phyloP scores from a whole-genome alignment of 1,284 basidiomycete species.

The Leucoagaricus sp. region DNA sequence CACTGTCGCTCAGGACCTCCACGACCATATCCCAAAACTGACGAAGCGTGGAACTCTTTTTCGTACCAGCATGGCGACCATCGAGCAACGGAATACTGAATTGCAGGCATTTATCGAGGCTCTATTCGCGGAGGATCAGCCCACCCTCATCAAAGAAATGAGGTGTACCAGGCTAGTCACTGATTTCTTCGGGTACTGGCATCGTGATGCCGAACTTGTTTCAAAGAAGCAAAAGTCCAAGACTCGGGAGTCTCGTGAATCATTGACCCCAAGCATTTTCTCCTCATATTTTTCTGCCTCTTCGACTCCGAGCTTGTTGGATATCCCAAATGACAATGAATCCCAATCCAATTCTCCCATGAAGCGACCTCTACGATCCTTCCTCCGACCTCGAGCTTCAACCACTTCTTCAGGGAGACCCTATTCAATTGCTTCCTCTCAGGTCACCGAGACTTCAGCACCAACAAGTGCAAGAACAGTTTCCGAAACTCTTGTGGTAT shows the following conservation, averaged over 20 bases:
- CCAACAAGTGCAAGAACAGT: conserved; percentile 4
- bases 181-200: conserved; percentile 79
- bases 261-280: conserved; percentile 47
- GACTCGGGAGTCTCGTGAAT: conserved; percentile 25
- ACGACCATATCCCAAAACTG: conserved; percentile 63
- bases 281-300: conserved; percentile 56
- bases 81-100: conserved; percentile 62
- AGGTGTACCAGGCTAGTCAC: conserved; percentile 56
- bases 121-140: conserved; percentile 60
- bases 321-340: conserved; percentile 13
- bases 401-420: conserved; percentile 16
- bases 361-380: conserved; percentile 18
- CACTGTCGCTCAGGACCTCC: conserved; percentile 65
- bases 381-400: conserved; percentile 11
- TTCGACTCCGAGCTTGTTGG: conserved; percentile 31
- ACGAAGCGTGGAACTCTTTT: conserved; percentile 73
- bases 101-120: conserved; percentile 57
- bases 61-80: conserved; percentile 63
- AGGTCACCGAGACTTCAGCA: conserved; percentile 19
- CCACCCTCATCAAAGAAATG: conserved; percentile 65
- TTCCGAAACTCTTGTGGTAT: not conserved
- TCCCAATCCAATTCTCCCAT: conserved; percentile 20
- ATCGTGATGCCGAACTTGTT: conserved; percentile 63
- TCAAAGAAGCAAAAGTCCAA: conserved; percentile 35
- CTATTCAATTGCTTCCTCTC: conserved; percentile 18